These are phyloP conservation scores for Ophiocordyceps camponoti-leonardi DNA, from an alignment of 2,329 filamentous ascomycete species.

Conservation along the genomic window DNA sequence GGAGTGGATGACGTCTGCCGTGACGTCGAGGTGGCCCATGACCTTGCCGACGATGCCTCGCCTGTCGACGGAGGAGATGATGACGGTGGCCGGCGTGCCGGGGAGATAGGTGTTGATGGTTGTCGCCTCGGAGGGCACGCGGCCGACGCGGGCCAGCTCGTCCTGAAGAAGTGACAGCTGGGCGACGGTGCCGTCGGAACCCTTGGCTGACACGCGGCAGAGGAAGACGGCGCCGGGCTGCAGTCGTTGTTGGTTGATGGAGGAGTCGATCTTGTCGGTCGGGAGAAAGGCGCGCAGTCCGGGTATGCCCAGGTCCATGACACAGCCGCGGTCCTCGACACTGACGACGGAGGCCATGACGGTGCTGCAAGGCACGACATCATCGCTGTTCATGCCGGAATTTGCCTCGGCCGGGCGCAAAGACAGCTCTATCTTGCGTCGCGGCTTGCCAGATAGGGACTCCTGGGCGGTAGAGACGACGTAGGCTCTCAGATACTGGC, in stretches of 20 bases:
- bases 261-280: constrained; percentile 59
- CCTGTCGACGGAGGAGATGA: constrained; percentile 58
- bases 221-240: constrained; percentile 75
- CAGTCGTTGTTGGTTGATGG: constrained; percentile 46
- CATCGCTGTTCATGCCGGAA: constrained; percentile 51
- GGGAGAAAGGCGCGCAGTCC: constrained; percentile 69
- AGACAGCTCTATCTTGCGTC: constrained; percentile 74
- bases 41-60: constrained; percentile 78
- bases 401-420: constrained; percentile 68
- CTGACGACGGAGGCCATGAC: constrained; percentile 79
- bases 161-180: constrained; percentile 65
- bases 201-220: constrained; percentile 62
- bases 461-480: constrained; percentile 66
- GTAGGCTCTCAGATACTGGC: constrained; percentile 75
- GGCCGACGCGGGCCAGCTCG: constrained; percentile 49
- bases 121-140: constrained; percentile 56
- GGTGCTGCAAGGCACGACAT: constrained; percentile 57
- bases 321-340: constrained; percentile 86
- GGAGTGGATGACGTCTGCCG: constrained; percentile 80
- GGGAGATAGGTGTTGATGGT: constrained; percentile 84
- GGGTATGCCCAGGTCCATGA: constrained; percentile 78
- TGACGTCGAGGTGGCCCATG: constrained; percentile 80
- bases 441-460: constrained; percentile 41
- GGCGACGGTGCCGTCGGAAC: constrained; percentile 62
- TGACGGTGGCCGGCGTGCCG: constrained; percentile 73